Evolutionary conservation across 305 asterid genomes (phyloP), one percentile per base, ranked within the genome.

Genomic region (Andrographis paniculata): DNA sequence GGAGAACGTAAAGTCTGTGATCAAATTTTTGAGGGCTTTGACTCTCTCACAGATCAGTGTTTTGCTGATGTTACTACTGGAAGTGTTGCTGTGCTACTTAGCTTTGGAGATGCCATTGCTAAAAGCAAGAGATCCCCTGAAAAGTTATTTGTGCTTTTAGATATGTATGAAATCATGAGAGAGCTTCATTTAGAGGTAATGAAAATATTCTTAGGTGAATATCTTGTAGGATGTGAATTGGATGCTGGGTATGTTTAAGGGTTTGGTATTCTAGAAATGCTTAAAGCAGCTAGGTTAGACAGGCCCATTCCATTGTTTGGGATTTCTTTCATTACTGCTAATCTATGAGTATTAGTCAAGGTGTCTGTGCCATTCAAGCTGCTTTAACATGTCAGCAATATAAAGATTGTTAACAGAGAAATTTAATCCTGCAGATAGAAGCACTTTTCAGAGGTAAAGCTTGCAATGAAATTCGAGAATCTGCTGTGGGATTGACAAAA

Each of bases 91-190:
- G 73, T 84, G 61, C 68, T 92, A 59, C 97, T 87, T 50, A 84
- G 97, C 82, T 87, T 92, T 75, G 99, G 99, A 64, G 95, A 92
- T 72, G 94, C 99, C 20, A 87, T 92, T 61, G 99, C 95, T 56
- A 87, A 76, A 69, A 87, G 99, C 91, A 92, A 92, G 71, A 73
- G 95, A 66, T 91, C 99, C 17, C 99, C 96, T 30, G 99, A 91
- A 69, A 91, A 91, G 74, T 67, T 91, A 61, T 91, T 91, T 67
- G 96, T 91, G 73, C 88, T 91, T 61, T 79, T 91, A 36, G 99
- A 91, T 69, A 91, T 91, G 99, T 87, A 91, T 63, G 99, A 91
- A 66, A 84, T 91, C 55, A 87, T 91, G 96, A 78, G 93, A 61
- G 99, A 91, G 65, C 93, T 91, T 72, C 94, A 87, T 64, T 63